Base-by-base conservation (phyloP, 2,329 filamentous ascomycete genomes). In the Fonsecaea multimorphosa region DNA sequence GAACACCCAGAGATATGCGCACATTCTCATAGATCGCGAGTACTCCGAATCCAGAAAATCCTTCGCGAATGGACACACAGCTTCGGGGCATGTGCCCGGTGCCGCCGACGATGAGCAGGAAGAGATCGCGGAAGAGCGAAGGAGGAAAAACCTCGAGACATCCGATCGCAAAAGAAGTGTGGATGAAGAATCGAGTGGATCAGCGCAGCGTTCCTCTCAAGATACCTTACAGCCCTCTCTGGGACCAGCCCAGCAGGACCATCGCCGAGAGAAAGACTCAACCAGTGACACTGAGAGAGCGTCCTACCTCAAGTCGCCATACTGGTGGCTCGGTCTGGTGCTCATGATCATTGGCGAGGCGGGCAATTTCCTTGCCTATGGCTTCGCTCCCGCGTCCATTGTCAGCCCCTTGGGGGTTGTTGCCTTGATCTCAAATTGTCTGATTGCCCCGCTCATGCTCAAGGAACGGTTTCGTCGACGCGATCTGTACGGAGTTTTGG, bases 381-480 rank as follows among this genome's bases (percentile, higher is more conserved):
- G 95, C 27, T 99, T 99, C 76, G 95, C 95, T 32, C 95, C 95
- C 2, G 95, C 95, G 7, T 98, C 95, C 14, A 97, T 99, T 73
- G 95, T 99, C 49, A 97, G 93, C 36, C 95, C 95, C 0, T 83
- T 99, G 5, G 95, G 95, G 9, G 95, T 99, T n/a, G 95, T 99
- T 12, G 95, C 95, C 1, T 83, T 99, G 68, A 89, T 99, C 53
- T 97, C 93, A 52, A 99, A 99, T 79, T 99, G 95, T 78, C 87
- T 99, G 66, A 97, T 99, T 75, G 95, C 95, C 1, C 95, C 95
- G 0, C 88, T 95, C 68, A 89, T 99, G 83, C 89, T 99, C 71
- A 93, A 97, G 75, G 95, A 99, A 79, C 85, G 84, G 58, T 97
- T 99, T 74, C 89, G 95, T 36, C 84, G 84, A 72, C 87, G 92